Base-by-base conservation (phyloP, 2,329 filamentous ascomycete species). In the Cordyceps tenuipes region DNA sequence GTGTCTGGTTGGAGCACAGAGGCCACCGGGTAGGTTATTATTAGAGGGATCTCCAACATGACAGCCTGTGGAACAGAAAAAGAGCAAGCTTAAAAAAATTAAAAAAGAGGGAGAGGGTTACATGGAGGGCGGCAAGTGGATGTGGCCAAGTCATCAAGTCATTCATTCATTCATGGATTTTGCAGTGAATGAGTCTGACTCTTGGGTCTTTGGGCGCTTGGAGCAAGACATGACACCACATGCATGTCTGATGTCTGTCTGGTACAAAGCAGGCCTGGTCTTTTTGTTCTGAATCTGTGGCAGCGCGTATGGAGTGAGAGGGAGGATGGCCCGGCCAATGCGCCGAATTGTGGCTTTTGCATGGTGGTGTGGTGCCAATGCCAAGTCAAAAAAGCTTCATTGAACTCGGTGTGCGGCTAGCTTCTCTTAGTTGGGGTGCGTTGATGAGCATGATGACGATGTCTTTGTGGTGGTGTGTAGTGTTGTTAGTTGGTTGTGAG, bases 291-390 rank as follows among this genome's bases (percentile, higher is more conserved):
- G 31, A 29, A 29, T 29, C 5, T 29, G 6, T 5, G 3, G 46
- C 34, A 17, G 34, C n/a, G 43, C 47, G 46, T 50, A 43, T 57
- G 49, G 7, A 4, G 34, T 5, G 41, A 12, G 17, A 23, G 39
- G 15, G 36, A n/a, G 43, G n/a, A 46, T n/a, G 44, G 34, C 43
- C 46, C 36, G 55, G 46, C 23, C 46, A 57, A 57, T 57, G 23
- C 34, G 36, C 55, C 55, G 36, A 50, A 43, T 3, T 29, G 55
- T 57, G 55, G 55, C 46, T 57, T 57, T 46, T 50, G 46, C 55
- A 31, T 39, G 54, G 21, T 39, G 54, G 39, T 17, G 17, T 17
- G 39, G 17, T 19, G n/a, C 15, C n/a, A 57, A 57, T 50, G 55
- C 34, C 55, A 50, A 57, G 55, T 29, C 29, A 41, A 34, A 21